Evolutionary conservation across 2,329 filamentous ascomycete genomes (phyloP).

Genomic region (Colletotrichum lini): DNA sequence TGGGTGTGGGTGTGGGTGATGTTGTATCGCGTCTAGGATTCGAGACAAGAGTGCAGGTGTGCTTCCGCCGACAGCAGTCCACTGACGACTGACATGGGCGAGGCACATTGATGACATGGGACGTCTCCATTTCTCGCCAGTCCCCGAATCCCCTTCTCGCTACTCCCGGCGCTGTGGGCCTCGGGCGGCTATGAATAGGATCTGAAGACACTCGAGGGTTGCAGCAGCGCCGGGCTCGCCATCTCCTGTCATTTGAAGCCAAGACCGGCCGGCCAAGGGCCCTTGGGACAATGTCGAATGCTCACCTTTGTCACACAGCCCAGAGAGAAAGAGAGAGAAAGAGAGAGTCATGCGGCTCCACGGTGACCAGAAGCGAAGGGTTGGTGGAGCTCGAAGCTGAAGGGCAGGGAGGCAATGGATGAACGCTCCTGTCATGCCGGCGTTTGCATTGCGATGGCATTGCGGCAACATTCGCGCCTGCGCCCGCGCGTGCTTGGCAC

Average conservation of each 20-base stretch:
- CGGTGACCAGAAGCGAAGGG: constrained; percentile 9
- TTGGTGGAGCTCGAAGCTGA: constrained; percentile 15
- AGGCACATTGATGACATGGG: neutral
- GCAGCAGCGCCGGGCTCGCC: constrained; percentile 28
- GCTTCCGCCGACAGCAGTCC: constrained; percentile 19
- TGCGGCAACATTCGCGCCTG: neutral
- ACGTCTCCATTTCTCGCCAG: neutral
- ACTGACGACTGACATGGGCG: constrained; percentile 4
- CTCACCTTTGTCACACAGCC: neutral
- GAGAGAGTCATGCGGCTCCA: constrained; percentile 17
- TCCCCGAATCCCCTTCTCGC: neutral
- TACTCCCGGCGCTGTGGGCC: constrained; percentile 19
- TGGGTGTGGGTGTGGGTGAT: neutral
- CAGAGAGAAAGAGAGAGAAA: no score
- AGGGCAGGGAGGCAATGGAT: neutral
- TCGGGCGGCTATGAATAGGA: constrained; percentile 36
- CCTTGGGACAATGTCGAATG: constrained; percentile 7
- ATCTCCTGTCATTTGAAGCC: constrained; percentile 15
- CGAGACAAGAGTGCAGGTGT: constrained; percentile 2
- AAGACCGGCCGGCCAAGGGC: neutral
- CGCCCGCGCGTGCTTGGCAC: constrained; percentile 1
- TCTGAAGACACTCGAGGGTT: constrained; percentile 15
- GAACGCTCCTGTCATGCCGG: constrained; percentile 8
- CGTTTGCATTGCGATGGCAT: constrained; percentile 10
- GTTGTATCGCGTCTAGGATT: constrained; percentile 28